Evolutionary conservation across 495 filamentous ascomycete genomes (phyloP).

Genomic region (Annulohypoxylon nitens): DNA sequence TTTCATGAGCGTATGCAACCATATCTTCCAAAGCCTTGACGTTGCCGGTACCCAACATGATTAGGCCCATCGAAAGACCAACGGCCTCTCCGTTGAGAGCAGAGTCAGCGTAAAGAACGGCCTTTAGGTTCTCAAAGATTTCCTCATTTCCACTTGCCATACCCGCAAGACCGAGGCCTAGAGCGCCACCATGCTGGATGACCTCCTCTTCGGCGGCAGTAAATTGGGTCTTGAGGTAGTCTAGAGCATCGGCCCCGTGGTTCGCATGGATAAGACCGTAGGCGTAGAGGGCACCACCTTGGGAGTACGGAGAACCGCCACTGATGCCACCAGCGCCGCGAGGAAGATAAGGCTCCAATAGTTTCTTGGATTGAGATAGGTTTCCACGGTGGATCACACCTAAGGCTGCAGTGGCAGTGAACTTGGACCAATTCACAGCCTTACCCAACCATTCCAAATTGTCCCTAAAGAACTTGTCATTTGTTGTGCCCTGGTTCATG

Average conservation of each 20-base stretch:
- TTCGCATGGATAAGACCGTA: slow-evolving; percentile 98
- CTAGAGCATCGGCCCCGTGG: slow-evolving; percentile 91
- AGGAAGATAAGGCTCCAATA: slow-evolving; percentile 95
- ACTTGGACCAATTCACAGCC: slow-evolving; percentile 99
- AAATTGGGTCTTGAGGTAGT: slow-evolving; percentile 90
- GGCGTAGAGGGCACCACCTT: slow-evolving; percentile 95
- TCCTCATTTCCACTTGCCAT: slow-evolving; percentile 94
- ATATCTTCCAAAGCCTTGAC: slow-evolving; percentile 91
- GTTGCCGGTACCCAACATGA: slow-evolving; percentile 97
- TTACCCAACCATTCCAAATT: slow-evolving; percentile 99
- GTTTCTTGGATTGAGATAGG: slow-evolving; percentile 88
- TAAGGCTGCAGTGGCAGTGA: slow-evolving; percentile 95
- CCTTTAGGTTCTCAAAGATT: slow-evolving; percentile 91
- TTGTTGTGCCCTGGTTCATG: slow-evolving; percentile 99
- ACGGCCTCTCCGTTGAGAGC: slow-evolving; percentile 97
- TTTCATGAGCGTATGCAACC: slow-evolving; percentile 98
- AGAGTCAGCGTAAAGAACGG: slow-evolving; percentile 89
- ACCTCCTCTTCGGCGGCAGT: slow-evolving; percentile 90
- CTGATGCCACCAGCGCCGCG: slow-evolving; percentile 73
- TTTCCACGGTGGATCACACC: slow-evolving; percentile 98
- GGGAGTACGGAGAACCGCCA: slow-evolving; percentile 89
- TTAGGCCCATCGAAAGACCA: slow-evolving; percentile 92
- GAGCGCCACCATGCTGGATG: slow-evolving; percentile 94
- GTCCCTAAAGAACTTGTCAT: slow-evolving; percentile 96
- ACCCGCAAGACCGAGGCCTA: slow-evolving; percentile 95